Percentiles rank a stretch among this genome's conserved stretches.
Conservation (phyloP, 2,329 filamentous ascomycete species). For the Ilyonectria mors-panacis region DNA sequence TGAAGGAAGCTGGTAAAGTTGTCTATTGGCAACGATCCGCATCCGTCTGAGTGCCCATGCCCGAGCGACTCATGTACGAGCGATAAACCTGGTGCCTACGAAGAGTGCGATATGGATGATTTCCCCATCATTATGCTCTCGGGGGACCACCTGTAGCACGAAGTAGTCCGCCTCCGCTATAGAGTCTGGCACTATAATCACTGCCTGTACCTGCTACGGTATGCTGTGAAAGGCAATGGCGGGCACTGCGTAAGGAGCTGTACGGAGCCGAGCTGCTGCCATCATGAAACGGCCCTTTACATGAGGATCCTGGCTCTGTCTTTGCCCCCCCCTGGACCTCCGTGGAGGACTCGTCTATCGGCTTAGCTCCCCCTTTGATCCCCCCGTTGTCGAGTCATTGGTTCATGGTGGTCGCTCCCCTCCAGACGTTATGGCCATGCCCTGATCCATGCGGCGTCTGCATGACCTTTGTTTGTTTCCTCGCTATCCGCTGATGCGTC, state of each 20-base stretch:
- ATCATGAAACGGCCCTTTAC: slow-evolving; percentile 31
- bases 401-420: slow-evolving; percentile 30
- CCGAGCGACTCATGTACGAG: background rate
- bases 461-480: slow-evolving; percentile 42
- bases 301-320: slow-evolving; percentile 12
- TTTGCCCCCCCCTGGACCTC: slow-evolving; percentile 19
- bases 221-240: background rate
- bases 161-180: background rate
- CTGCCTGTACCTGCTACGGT: background rate
- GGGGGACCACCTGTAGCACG: background rate
- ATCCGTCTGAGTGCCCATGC: background rate
- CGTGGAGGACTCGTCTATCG: slow-evolving; percentile 11
- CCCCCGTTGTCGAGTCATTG: slow-evolving; percentile 29
- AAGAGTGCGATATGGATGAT: background rate
- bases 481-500: slow-evolving; percentile 29
- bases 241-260: background rate
- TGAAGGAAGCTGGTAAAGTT: background rate
- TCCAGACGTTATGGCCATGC: slow-evolving; percentile 30
- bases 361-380: slow-evolving; percentile 36
- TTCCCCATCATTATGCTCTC: slow-evolving; percentile 4
- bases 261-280: slow-evolving; percentile 20
- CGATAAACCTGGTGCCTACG: background rate
- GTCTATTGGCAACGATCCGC: background rate
- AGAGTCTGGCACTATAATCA: background rate
- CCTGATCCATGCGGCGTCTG: slow-evolving; percentile 45